Evolutionary conservation across 768 basidiomycete genomes (phyloP).

Genomic region (Boletus reticulatus): DNA sequence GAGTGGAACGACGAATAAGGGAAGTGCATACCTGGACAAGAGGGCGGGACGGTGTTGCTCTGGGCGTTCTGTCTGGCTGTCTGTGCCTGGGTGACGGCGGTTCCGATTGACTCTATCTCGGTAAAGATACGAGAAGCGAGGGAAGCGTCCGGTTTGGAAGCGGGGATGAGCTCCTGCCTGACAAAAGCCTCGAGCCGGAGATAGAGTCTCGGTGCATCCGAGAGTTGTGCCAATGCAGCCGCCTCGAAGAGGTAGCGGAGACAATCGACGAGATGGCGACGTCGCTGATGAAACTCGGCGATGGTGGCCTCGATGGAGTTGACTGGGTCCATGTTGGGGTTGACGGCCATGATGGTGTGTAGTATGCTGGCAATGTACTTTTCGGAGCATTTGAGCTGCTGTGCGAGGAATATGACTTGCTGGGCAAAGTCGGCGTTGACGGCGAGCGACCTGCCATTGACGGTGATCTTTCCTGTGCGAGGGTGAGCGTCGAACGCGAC

Average conservation of each 20-base stretch:
- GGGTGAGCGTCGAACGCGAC: not conserved
- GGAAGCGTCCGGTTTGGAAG: constrained; percentile 36
- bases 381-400: constrained; percentile 82
- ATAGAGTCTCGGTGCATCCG: constrained; percentile 47
- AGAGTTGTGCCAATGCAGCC: constrained; percentile 46
- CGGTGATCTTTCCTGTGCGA: constrained; percentile 58
- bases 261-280: constrained; percentile 70
- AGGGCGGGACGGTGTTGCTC: constrained; percentile 54
- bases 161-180: constrained; percentile 50
- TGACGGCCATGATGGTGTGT: constrained; percentile 57
- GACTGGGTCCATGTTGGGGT: constrained; percentile 60
- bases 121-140: constrained; percentile 58
- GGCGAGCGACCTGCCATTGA: constrained; percentile 65
- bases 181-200: constrained; percentile 55
- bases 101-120: constrained; percentile 60
- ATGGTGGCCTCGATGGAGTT: constrained; percentile 64
- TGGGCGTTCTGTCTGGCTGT: constrained; percentile 57
- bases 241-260: constrained; percentile 66
- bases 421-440: constrained; percentile 79
- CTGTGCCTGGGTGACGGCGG: constrained; percentile 51
- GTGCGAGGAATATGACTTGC: constrained; percentile 75
- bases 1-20: not conserved
- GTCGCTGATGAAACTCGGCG: constrained; percentile 63
- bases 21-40: constrained; percentile 46
- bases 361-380: constrained; percentile 71